These are phyloP conservation scores for Xerocomellus chrysenteron DNA, from an alignment of 768 basidiomycete species.

Conservation along the genomic window DNA sequence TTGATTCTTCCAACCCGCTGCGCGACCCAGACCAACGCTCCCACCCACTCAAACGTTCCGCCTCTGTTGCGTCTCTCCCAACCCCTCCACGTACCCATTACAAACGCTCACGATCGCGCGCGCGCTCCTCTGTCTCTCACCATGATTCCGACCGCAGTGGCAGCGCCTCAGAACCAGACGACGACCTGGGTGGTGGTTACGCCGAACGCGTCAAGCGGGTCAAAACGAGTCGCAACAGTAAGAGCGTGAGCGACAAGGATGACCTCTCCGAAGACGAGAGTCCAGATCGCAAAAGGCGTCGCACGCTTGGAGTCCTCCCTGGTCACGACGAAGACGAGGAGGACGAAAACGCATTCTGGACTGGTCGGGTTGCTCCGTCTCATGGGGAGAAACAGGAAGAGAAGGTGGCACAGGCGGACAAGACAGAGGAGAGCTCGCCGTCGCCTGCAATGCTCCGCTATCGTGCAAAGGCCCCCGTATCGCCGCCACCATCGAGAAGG, in stretches of 20 bases:
- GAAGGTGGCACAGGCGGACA: background rate
- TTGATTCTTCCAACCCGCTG: constrained; percentile 33
- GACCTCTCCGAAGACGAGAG: constrained; percentile 18
- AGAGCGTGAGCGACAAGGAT: constrained; percentile 16
- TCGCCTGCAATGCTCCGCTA: constrained; percentile 37
- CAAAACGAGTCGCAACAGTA: constrained; percentile 16
- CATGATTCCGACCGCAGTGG: constrained; percentile 38
- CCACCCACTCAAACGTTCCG: constrained; percentile 57
- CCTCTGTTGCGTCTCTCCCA: constrained; percentile 62
- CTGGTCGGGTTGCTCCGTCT: constrained; percentile 20
- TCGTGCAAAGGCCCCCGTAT: constrained; percentile 48
- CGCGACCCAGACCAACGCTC: constrained; percentile 14
- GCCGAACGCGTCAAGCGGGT: constrained; percentile 12
- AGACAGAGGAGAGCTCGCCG: constrained; percentile 25
- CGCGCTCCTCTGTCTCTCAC: constrained; percentile 47
- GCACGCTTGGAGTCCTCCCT: constrained; percentile 33
- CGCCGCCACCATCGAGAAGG: constrained; percentile 66
- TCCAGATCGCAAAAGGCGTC: constrained; percentile 39
- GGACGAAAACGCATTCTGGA: constrained; percentile 40
- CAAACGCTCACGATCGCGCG: constrained; percentile 44
- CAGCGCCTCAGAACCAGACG: constrained; percentile 37
- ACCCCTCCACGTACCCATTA: constrained; percentile 63
- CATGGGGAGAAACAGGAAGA: constrained; percentile 5
- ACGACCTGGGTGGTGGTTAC: constrained; percentile 13
- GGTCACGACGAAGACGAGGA: constrained; percentile 54